Conservation (phyloP, 805 yeast species). For the Kluyveromyces lactis region DNA sequence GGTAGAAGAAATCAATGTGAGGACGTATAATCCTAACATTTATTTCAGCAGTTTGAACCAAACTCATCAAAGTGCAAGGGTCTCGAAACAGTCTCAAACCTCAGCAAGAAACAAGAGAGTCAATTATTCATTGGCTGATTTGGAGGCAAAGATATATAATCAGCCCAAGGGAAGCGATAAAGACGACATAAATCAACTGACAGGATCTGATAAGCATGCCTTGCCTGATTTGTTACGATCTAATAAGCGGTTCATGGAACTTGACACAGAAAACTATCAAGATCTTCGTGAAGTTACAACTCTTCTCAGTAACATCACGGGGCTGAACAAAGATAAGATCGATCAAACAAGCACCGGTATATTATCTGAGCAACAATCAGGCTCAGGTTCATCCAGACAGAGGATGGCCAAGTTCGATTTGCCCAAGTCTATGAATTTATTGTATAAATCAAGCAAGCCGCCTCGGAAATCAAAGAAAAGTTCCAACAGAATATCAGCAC, state of each 20-base stretch:
- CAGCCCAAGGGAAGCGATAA: conserved; percentile 8
- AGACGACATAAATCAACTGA: conserved; percentile 8
- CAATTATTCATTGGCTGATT: conserved; percentile 28
- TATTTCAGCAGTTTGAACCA: conserved; percentile 21
- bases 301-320: conserved; percentile 24
- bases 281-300: conserved; percentile 24
- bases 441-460: conserved; percentile 29
- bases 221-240: conserved; percentile 26
- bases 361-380: conserved; percentile 7
- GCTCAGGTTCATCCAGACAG: conserved; percentile 15
- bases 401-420: conserved; percentile 23
- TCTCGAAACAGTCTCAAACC: conserved; percentile 15
- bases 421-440: conserved; percentile 21
- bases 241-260: conserved; percentile 25
- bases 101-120: conserved; percentile 23
- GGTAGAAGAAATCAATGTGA: conserved; percentile 28
- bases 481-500: conserved; percentile 24
- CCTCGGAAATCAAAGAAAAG: conserved; percentile 24
- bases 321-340: conserved; percentile 24
- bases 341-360: conserved; percentile 16
- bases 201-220: conserved; percentile 17
- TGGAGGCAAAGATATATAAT: conserved; percentile 25
- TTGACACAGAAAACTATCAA: conserved; percentile 25
- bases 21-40: conserved; percentile 26
- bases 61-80: background rate